These are phyloP conservation scores for Calonectria ilicicola DNA, from an alignment of 2,329 filamentous ascomycete species.

Conservation along the genomic window DNA sequence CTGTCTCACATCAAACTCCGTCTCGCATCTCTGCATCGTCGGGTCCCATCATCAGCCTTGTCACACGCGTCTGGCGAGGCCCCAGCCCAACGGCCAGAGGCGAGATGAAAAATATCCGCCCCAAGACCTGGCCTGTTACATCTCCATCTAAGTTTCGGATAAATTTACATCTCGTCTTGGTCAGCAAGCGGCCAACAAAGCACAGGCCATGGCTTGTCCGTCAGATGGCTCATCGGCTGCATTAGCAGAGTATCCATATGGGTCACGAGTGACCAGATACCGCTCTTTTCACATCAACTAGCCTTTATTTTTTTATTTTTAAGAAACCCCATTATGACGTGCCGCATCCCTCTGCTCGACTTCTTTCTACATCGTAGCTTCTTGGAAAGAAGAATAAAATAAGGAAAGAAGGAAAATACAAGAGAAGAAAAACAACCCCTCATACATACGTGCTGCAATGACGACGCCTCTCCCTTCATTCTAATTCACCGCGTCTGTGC, in stretches of 20 bases:
- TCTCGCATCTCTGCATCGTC: not conserved
- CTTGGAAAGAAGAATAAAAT: not conserved
- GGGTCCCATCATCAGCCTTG: slow-evolving; percentile 1
- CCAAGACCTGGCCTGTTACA: not conserved
- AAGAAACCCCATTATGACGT: not conserved
- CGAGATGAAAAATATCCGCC: no score
- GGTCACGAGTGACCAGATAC: not conserved
- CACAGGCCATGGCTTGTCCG: not conserved
- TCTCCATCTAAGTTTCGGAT: not conserved
- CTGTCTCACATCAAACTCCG: not conserved
- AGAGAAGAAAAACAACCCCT: not conserved
- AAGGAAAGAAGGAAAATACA: no score
- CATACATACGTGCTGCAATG: not conserved
- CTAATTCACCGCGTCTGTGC: not conserved
- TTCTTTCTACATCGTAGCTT: not conserved
- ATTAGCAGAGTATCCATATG: not conserved
- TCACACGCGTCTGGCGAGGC: not conserved
- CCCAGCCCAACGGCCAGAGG: no score
- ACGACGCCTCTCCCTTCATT: not conserved
- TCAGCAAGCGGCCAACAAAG: not conserved
- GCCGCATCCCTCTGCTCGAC: not conserved
- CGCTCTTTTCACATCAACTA: not conserved
- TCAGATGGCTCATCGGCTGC: not conserved
- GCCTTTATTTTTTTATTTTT: not conserved
- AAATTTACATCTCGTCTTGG: not conserved